A percentile compares a stretch with the other conserved stretches of the same genome.
Conservation (phyloP, 2,329 filamentous ascomycete species). For the Pseudopyrenochaeta lycopersici region DNA sequence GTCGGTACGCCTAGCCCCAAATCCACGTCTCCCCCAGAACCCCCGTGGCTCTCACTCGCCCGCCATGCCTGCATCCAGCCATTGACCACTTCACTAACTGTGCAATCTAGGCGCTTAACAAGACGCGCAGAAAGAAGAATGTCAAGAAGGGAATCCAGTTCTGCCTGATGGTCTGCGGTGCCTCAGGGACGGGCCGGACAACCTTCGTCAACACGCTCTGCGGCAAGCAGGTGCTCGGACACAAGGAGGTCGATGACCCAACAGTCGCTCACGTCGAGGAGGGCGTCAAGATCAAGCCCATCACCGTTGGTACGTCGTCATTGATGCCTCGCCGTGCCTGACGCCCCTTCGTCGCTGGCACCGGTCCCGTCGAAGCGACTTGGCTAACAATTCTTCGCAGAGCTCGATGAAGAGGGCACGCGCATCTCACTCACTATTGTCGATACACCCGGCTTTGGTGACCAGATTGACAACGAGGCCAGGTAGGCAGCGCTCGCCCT, state of each 20-base stretch:
- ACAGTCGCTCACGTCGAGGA: constrained; percentile 90
- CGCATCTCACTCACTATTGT: constrained; percentile 98
- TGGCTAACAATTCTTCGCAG: constrained; percentile 46
- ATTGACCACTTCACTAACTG: constrained; percentile 38
- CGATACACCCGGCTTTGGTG: constrained; percentile 96
- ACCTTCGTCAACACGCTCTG: constrained; percentile 99
- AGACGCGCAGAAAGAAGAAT: constrained; percentile 99
- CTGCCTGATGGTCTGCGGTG: constrained; percentile 99
- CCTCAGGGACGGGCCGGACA: constrained; percentile 96
- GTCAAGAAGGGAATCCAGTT: constrained; percentile 99
- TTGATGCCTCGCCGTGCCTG: background rate
- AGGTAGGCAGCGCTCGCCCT: constrained; percentile 70
- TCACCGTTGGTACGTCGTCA: constrained; percentile 83
- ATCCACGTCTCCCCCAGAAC: constrained; percentile 32
- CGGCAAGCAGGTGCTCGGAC: constrained; percentile 87
- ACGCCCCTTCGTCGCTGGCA: background rate
- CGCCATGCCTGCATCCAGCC: constrained; percentile 19
- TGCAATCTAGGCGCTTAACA: constrained; percentile 62
- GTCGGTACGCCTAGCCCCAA: constrained; percentile 45
- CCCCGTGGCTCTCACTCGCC: constrained; percentile 25
- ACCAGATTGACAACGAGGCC: constrained; percentile 99
- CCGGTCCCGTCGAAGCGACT: background rate
- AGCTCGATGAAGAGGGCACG: constrained; percentile 97
- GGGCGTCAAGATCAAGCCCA: constrained; percentile 97
- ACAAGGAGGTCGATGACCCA: constrained; percentile 94